Conservation (phyloP, 1,284 basidiomycete species). For the Melampsora larici-populina region DNA sequence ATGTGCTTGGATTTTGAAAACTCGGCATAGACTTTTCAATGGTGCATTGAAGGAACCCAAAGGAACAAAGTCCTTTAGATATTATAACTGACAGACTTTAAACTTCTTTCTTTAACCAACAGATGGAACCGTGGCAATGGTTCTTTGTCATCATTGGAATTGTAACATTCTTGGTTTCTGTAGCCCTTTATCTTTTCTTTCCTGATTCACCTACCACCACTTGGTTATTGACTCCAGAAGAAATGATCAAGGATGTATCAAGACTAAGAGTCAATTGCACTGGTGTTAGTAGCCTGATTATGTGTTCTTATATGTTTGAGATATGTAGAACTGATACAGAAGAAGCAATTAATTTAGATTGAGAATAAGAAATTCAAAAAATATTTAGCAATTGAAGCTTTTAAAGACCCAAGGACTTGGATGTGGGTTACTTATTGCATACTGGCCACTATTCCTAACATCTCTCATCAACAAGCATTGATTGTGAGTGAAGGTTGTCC, state of each 20-base stretch:
- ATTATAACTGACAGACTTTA: not conserved
- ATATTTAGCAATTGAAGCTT: constrained; percentile 2
- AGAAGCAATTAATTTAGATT: not conserved
- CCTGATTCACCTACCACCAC: constrained; percentile 60
- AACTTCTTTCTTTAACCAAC: not conserved
- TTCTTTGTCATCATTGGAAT: not conserved
- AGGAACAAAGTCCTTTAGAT: too few species aligned
- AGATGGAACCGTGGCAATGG: constrained; percentile 6
- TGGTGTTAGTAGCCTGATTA: not conserved
- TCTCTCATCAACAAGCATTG: not conserved
- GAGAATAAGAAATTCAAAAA: constrained; percentile 8
- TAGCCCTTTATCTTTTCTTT: not conserved
- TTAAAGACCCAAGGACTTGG: not conserved
- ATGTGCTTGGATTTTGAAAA: not conserved
- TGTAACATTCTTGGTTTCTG: not conserved
- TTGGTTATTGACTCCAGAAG: constrained; percentile 64
- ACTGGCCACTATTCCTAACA: not conserved
- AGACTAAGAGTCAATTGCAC: constrained; percentile 62
- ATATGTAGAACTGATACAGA: not conserved
- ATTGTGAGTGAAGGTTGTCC: not conserved
- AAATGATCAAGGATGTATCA: constrained; percentile 63
- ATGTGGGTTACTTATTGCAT: not conserved
- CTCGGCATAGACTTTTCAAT: too few species aligned
- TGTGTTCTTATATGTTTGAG: not conserved
- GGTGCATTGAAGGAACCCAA: too few species aligned